A percentile compares a stretch with the other conserved stretches of the same genome.
Evolutionary conservation across 78 protist genomes (phyloP).

Genomic region (Isochrysis galbana): DNA sequence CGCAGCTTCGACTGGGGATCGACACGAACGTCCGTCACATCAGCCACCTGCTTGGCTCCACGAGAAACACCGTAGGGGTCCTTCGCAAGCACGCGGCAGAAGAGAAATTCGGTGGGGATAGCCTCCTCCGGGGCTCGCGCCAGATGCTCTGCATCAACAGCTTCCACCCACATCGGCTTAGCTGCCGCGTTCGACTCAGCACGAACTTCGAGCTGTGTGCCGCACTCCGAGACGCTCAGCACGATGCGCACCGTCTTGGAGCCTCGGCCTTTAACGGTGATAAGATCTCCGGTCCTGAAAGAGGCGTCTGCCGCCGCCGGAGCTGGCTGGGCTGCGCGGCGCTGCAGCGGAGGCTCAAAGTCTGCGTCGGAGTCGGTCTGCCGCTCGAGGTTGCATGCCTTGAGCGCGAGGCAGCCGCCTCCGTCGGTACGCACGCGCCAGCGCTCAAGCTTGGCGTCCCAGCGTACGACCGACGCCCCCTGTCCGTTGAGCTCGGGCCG

Average conservation of each 20-base stretch:
- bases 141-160: neutral
- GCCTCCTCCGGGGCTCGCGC: neutral
- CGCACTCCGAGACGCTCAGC: neutral
- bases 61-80: neutral
- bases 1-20: neutral
- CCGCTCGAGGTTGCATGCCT: neutral
- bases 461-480: neutral
- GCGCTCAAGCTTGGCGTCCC: neutral
- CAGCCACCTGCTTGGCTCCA: neutral
- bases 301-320: neutral
- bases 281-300: neutral
- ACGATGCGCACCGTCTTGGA: neutral
- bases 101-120: neutral
- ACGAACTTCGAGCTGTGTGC: neutral
- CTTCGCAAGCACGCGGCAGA: neutral
- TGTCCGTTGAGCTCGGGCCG: neutral
- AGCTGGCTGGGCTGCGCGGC: neutral
- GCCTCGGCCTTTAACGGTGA: neutral
- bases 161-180: neutral
- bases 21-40: neutral
- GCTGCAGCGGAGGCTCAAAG: neutral
- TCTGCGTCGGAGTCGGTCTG: neutral
- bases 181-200: neutral
- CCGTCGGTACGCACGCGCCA: neutral
- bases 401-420: neutral